Evolutionary conservation across 2,329 filamentous ascomycete species (phyloP), one percentile per base, ranked within the genome.

Genomic region (Incumbomyces delicatus): DNA sequence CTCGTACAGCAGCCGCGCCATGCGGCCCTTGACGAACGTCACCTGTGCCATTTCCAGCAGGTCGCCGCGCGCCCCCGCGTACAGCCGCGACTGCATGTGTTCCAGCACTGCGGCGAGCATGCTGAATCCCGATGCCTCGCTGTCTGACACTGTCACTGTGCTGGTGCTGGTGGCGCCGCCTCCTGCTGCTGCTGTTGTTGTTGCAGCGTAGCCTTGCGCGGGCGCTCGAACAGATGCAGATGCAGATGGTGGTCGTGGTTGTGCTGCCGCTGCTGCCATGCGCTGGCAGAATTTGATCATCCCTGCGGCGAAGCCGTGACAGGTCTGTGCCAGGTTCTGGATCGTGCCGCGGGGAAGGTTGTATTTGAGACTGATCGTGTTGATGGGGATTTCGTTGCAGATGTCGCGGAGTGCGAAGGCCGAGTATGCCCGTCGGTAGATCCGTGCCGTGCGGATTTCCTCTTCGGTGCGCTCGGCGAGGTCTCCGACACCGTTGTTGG

Each of bases 231-330:
- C 31, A 18, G 34, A 32, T 31, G 33, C 13, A 31, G 22, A 13
- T 46, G 11, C 30, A 12, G 35, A 16, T 37, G 13, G 20, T 6
- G 6, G 34, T 39, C 11, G 20, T 16, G 8, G 4, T 32, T n/a
- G 30, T 14, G 31, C 16, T 12, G 40, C 18, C 3, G 44, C 34
- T n/a, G 27, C 33, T 4, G 45, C 50, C 84, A 89, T 87, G 14
- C 78, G 74, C 54, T 86, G 74, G 58, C 84, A 88, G 58, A 88
- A 88, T 54, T 85, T 87, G 50, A 88, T 78, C 71, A 87, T 86
- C 2, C 83, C 83, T 1, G 82, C 81, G 2, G 83, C 85, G 58
- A 88, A 89, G 0, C 85, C 85, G 53, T 87, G 80, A 54, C 84
- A 87, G 1, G 80, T 83, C 56, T 87, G 83, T 2, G 83, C 77